phyloP scores from a whole-genome alignment of 2,329 filamentous ascomycete species.

The Clonostachys solani region DNA sequence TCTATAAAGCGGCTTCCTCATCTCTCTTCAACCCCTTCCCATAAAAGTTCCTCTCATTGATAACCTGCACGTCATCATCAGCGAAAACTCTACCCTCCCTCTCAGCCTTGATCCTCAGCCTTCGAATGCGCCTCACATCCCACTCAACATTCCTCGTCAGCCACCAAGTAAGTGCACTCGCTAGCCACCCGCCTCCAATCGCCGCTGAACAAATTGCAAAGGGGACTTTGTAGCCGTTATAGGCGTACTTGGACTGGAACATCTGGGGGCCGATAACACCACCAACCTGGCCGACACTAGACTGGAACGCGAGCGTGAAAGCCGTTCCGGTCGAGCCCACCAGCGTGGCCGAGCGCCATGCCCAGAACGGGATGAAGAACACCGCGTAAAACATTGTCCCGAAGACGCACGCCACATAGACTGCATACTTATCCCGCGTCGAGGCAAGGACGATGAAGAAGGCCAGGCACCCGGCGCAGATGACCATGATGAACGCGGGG shows the following conservation, averaged over 20 bases:
- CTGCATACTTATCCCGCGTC: constrained; percentile 36
- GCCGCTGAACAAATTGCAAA: neutral
- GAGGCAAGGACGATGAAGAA: constrained; percentile 40
- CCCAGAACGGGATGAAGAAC: constrained; percentile 46
- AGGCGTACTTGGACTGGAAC: constrained; percentile 36
- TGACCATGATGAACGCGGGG: constrained; percentile 35
- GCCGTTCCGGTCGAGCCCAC: constrained; percentile 40
- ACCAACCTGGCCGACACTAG: constrained; percentile 44
- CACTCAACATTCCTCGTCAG: neutral
- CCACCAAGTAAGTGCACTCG: neutral
- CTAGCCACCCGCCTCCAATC: neutral
- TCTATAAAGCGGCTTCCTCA: no score
- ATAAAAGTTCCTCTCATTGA: constrained; percentile 4
- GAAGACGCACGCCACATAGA: constrained; percentile 41
- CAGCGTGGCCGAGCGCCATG: constrained; percentile 44
- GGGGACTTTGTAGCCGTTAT: neutral
- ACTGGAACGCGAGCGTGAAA: constrained; percentile 44
- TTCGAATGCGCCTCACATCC: neutral
- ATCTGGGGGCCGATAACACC: constrained; percentile 42
- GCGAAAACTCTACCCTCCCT: neutral
- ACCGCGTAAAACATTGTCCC: constrained; percentile 32
- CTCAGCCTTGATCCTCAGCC: constrained; percentile 4
- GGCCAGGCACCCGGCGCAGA: constrained; percentile 33
- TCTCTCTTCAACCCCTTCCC: no score
- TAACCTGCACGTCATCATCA: constrained; percentile 2